Base-by-base conservation (phyloP, 306 rosid genomes). In the Cicer arietinum region DNA sequence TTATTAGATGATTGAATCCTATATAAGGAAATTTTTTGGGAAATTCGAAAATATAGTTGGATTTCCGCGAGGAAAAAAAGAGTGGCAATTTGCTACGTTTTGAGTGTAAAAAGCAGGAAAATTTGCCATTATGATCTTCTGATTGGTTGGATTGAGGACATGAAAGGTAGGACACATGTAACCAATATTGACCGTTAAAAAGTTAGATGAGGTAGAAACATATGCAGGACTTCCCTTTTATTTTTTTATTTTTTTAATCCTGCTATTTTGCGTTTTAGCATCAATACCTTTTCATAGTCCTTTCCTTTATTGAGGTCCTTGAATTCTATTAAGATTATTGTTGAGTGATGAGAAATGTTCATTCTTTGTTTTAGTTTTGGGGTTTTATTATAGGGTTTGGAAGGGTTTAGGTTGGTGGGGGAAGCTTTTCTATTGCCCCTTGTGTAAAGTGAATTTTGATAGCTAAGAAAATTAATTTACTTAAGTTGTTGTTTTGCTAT, bases 361-460 rank as follows among this genome's bases (percentile, higher is more conserved):
- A 84, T 87, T 85, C 92, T 77, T 90, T 90, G 79, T 85, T 84
- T 80, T 66, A 73, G 72, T 82, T 81, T 82, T 81, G 89, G 89
- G 79, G 85, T 88, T 77, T 78, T 5, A 9, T 40, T 78, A 79
- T 84, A 85, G 94, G 87, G 77, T 81, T 86, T 86, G 91, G 86
- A 84, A 84, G 93, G 91, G 86, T 84, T 87, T 88, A 85, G 96
- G 88, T 90, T 82, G 94, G 82, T 85, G 87, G 88, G 87, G 88
- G 80, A 80, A 80, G 86, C 80, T 74, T 84, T 75, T 77, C 80
- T 77, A 66, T 74, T 62, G 77, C 68, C 74, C 81, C 71, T 74
- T 42, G 86, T 94, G 99, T 92, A 94, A 89, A 94, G 99, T 89
- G 86, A 92, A 90, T 90, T 94, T 91, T 94, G 92, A 85, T 87